Conservation (phyloP, 75 land plant genomes). For the Sequoia sempervirens region DNA sequence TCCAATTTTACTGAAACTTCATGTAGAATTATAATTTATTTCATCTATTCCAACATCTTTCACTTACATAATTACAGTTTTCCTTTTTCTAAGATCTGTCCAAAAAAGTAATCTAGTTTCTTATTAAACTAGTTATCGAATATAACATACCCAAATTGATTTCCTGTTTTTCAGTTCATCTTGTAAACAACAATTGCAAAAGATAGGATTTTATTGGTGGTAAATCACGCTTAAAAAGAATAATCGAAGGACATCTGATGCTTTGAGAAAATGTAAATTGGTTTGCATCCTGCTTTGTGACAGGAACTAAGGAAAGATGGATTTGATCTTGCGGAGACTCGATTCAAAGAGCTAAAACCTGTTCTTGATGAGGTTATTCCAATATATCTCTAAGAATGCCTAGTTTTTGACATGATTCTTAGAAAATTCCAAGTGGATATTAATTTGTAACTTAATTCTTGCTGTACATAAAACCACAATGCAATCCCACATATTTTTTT, state of each 20-base stretch:
- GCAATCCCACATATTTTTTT: background rate
- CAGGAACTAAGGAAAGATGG: conserved; percentile 99
- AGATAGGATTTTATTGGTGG: background rate
- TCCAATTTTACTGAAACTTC: background rate
- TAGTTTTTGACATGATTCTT: background rate
- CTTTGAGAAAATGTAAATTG: background rate
- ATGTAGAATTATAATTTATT: background rate
- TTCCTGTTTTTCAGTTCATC: background rate
- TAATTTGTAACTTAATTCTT: background rate
- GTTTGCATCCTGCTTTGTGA: background rate
- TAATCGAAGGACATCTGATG: background rate
- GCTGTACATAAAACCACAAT: background rate
- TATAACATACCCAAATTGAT: background rate
- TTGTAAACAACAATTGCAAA: background rate
- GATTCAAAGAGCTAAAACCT: conserved; percentile 95
- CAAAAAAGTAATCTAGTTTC: background rate
- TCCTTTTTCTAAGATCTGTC: background rate
- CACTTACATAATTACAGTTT: background rate
- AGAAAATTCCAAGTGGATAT: background rate
- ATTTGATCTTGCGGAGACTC: conserved; percentile 92
- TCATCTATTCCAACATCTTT: background rate
- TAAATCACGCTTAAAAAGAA: background rate
- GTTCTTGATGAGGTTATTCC: conserved; percentile 87
- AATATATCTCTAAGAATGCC: background rate
- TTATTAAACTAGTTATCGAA: background rate